Evolutionary conservation across 768 basidiomycete species (phyloP).

Genomic region (Lactarius sp.): DNA sequence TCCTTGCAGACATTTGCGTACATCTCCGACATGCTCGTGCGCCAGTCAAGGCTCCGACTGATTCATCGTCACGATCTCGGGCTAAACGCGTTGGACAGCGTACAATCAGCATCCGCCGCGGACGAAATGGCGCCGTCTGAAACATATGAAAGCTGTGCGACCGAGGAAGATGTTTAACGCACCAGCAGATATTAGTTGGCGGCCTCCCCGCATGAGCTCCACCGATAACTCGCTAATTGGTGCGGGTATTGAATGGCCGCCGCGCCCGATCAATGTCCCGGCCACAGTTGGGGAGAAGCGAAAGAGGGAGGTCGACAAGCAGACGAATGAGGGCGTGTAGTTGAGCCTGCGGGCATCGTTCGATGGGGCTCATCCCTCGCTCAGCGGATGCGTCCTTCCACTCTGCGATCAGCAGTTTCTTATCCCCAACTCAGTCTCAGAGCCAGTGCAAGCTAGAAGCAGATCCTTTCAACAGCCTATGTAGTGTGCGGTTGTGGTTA

Average conservation of each 20-base stretch:
- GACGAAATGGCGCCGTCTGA: constrained; percentile 85
- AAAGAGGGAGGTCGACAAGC: too few species aligned
- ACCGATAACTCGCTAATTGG: too few species aligned
- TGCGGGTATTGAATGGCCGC: neutral
- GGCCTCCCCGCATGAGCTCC: too few species aligned
- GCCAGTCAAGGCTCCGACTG: constrained; percentile 61
- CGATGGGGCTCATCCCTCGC: too few species aligned
- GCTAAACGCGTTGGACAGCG: constrained; percentile 51
- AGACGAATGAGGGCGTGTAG: neutral
- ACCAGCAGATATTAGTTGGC: neutral
- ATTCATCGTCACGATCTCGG: constrained; percentile 26
- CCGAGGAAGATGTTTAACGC: constrained; percentile 51
- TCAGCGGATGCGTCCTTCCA: too few species aligned
- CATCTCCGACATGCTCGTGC: constrained; percentile 51
- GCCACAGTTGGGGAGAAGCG: too few species aligned
- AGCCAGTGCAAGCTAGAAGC: constrained; percentile 7
- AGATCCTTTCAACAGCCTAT: neutral
- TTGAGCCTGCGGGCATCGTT: constrained; percentile 4
- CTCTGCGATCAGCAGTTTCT: too few species aligned
- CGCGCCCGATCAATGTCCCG: too few species aligned
- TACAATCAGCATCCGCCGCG: constrained; percentile 53
- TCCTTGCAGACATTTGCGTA: constrained; percentile 62
- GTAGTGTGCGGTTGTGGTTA: too few species aligned
- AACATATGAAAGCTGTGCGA: constrained; percentile 65
- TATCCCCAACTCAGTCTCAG: neutral